Percentiles rank a stretch among this genome's conserved stretches.
phyloP scores from a whole-genome alignment of 2,329 filamentous ascomycete genomes.

The Trichoderma pleuroti region DNA sequence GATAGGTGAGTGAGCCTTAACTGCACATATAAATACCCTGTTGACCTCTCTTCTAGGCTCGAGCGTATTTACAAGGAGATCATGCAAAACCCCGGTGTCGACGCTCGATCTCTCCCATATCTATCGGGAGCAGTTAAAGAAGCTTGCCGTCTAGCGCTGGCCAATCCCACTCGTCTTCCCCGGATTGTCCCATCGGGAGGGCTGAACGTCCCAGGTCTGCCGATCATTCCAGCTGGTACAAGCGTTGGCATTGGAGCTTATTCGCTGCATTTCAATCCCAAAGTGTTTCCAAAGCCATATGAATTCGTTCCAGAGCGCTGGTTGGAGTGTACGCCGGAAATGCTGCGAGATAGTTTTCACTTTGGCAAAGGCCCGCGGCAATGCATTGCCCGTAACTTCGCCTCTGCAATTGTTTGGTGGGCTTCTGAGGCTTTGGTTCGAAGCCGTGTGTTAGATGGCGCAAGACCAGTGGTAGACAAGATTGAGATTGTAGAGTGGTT shows the following conservation, averaged over 20 bases:
- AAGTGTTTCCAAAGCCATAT: background rate
- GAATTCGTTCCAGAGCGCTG: background rate
- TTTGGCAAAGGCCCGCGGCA: background rate
- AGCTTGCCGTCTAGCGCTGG: background rate
- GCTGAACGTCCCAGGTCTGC: background rate
- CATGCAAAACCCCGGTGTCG: background rate
- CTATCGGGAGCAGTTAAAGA: background rate
- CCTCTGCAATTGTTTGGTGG: background rate
- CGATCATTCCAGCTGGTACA: background rate
- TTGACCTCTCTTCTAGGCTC: background rate
- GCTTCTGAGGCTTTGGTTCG: background rate
- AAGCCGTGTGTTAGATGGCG: background rate
- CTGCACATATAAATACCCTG: background rate
- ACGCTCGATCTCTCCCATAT: background rate
- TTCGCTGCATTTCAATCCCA: background rate
- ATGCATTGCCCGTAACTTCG: background rate
- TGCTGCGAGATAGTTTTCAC: background rate
- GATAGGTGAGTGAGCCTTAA: background rate
- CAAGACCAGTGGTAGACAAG: background rate
- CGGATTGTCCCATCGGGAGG: background rate
- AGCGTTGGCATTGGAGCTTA: background rate
- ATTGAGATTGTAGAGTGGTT: slow-evolving; percentile 3
- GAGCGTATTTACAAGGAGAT: background rate
- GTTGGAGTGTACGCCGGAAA: background rate
- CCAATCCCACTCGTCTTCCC: background rate